A percentile compares a stretch with the other conserved stretches of the same genome.
These are phyloP conservation scores for Talaromyces borbonicus DNA, from an alignment of 495 filamentous ascomycete species.

Conservation along the genomic window DNA sequence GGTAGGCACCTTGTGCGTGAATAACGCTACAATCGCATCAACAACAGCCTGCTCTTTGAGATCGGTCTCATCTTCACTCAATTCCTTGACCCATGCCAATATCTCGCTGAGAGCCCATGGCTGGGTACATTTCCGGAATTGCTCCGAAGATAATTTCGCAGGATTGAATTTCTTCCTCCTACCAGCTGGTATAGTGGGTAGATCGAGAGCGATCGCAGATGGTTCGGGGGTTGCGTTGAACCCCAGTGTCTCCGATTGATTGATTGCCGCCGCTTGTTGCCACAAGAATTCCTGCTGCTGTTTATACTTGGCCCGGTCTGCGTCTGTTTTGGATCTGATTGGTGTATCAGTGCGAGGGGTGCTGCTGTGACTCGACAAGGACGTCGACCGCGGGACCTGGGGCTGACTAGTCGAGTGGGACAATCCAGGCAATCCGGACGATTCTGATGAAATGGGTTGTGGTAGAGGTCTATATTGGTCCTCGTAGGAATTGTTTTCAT, in stretches of 20 bases:
- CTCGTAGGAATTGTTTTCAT: too few relatives aligned
- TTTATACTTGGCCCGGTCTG: conserved; percentile 53
- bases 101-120: conserved; percentile 94
- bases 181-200: conserved; percentile 59
- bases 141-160: conserved; percentile 70
- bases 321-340: conserved; percentile 89
- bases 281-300: conserved; percentile 47
- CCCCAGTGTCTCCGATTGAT: conserved; percentile 26
- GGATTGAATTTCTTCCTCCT: conserved; percentile 75
- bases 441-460: conserved; percentile 35
- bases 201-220: conserved; percentile 52
- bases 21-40: conserved; percentile 80
- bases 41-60: conserved; percentile 72
- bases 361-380: conserved; percentile 68
- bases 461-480: conserved; percentile 35
- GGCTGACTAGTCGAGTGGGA: conserved; percentile 34
- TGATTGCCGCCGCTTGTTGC: conserved; percentile 30
- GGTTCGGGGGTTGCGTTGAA: conserved; percentile 27
- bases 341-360: conserved; percentile 73
- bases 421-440: conserved; percentile 31
- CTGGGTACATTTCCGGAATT: conserved; percentile 78
- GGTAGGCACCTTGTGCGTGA: conserved; percentile 92
- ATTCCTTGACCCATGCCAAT: conserved; percentile 71
- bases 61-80: conserved; percentile 78
- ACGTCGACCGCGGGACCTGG: conserved; percentile 76